phyloP scores from a whole-genome alignment of 768 basidiomycete genomes.

The Trametes punicea region DNA sequence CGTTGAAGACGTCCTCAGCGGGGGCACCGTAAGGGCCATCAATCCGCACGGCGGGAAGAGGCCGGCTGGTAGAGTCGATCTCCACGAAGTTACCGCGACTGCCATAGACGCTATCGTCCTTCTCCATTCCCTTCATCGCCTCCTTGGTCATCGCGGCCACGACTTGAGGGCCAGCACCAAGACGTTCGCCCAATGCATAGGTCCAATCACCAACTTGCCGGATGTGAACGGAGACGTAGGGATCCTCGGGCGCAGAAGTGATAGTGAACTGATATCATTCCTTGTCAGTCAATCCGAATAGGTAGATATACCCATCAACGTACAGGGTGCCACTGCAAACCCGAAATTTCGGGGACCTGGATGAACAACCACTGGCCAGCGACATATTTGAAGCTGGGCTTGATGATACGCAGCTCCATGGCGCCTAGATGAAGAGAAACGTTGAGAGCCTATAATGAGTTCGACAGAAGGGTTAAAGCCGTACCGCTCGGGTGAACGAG shows the following conservation, averaged over 20 bases:
- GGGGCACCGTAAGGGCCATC: slow-evolving; percentile 95
- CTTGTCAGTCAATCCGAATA: background rate
- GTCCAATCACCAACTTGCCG: slow-evolving; percentile 94
- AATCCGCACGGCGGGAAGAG: slow-evolving; percentile 69
- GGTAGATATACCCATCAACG: slow-evolving; percentile 31
- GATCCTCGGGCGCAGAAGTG: slow-evolving; percentile 92
- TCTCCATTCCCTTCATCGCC: slow-evolving; percentile 75
- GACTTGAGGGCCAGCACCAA: slow-evolving; percentile 76
- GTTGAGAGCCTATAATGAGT: slow-evolving; percentile 3
- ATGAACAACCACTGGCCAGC: slow-evolving; percentile 92
- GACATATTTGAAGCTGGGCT: slow-evolving; percentile 89
- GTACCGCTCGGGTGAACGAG: slow-evolving; percentile 85
- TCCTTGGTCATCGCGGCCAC: slow-evolving; percentile 76
- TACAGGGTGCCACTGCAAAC: slow-evolving; percentile 93
- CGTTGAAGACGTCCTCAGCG: slow-evolving; percentile 84
- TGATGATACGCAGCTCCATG: slow-evolving; percentile 91
- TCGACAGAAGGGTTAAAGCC: slow-evolving; percentile 23
- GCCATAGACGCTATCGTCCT: slow-evolving; percentile 43
- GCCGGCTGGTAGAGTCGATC: slow-evolving; percentile 52
- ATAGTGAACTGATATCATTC: slow-evolving; percentile 75
- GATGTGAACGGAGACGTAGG: slow-evolving; percentile 88
- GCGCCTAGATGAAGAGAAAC: slow-evolving; percentile 47
- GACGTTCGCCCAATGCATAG: slow-evolving; percentile 75
- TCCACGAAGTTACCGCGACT: slow-evolving; percentile 81
- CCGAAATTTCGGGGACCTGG: slow-evolving; percentile 82